Evolutionary conservation across 495 filamentous ascomycete genomes (phyloP), one percentile per base, ranked within the genome.

Genomic region (Penicillium waksmanii): DNA sequence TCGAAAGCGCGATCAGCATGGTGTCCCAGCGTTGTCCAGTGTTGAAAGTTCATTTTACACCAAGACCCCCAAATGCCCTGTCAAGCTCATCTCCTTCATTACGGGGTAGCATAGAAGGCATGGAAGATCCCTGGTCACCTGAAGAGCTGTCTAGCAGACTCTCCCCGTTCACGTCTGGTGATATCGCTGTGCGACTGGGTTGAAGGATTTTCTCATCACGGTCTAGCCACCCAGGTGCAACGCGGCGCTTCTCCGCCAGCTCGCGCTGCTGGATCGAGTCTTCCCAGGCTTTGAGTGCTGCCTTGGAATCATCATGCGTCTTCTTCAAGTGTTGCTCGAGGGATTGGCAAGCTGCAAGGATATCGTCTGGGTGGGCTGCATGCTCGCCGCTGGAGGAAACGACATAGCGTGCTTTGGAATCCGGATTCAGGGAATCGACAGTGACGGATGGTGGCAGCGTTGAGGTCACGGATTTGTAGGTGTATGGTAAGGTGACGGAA

Each of bases 221-320:
- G 71, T 98, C 95, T 66, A 98, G 74, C 90, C 94, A 98, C 1
- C 95, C 95, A 15, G 95, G 95, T 42, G 95, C 95, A 35, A 96
- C 82, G 18, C 92, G 81, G 53, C 95, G 74, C 81, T 96, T 97
- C 83, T 98, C 95, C 35, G 91, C 91, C 56, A 98, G 76, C 57
- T 98, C 95, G 50, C 89, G 81, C 51, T 90, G 86, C 46, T 75
- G 73, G 58, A 94, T 88, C 3, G 80, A 77, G 62, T 86, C 84
- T 64, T 94, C 88, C 80, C 95, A 89, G 9, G 81, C 82, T 50
- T 73, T 75, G 50, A 97, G 75, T n/a, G 82, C 80, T 43, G 79
- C 75, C 44, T 87, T 82, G 0, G 91, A 88, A 35, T 89, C 84
- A 0, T 74, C 74, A 55, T 85, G 81, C 27, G 86, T 75, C 64